Evolutionary conservation across 1,284 basidiomycete species (phyloP).

Genomic region (Leccinum holopus): DNA sequence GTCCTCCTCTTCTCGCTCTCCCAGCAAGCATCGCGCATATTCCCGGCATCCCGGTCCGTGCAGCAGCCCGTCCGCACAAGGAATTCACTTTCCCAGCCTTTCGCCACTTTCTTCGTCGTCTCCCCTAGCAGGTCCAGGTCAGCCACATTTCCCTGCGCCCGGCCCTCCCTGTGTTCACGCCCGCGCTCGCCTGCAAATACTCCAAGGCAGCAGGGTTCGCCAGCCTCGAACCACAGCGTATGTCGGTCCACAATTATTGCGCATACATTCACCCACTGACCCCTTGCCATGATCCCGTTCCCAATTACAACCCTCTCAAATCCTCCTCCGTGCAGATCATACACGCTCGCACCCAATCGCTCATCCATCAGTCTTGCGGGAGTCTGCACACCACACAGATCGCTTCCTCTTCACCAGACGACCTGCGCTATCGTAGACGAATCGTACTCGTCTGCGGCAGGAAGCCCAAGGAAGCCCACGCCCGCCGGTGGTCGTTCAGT

Average conservation of each 20-base stretch:
- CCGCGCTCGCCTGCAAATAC: conserved; percentile 11
- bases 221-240: conserved; percentile 14
- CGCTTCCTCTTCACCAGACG: conserved; percentile 2
- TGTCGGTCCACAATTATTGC: not conserved
- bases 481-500: not conserved
- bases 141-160: conserved; percentile 5
- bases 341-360: conserved; percentile 18
- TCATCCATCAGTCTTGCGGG: conserved; percentile 21
- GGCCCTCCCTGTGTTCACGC: not conserved
- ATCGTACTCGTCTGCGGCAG: not conserved
- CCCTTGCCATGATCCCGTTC: conserved; percentile 6
- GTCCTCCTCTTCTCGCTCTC: conserved; percentile 20
- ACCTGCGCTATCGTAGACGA: conserved; percentile 1
- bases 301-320: conserved; percentile 13
- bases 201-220: conserved; percentile 10
- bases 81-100: conserved; percentile 15
- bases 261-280: not conserved
- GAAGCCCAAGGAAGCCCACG: not conserved
- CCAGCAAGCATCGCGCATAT: conserved; percentile 8
- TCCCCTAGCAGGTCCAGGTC: conserved; percentile 5
- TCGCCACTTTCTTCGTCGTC: conserved; percentile 12
- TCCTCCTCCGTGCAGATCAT: conserved; percentile 12
- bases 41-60: conserved; percentile 14
- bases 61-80: conserved; percentile 13
- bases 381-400: not conserved